A percentile compares a stretch with the other conserved stretches of the same genome.
Conservation (phyloP, 2,329 filamentous ascomycete genomes). For the Ophiostoma himal-ulmi region DNA sequence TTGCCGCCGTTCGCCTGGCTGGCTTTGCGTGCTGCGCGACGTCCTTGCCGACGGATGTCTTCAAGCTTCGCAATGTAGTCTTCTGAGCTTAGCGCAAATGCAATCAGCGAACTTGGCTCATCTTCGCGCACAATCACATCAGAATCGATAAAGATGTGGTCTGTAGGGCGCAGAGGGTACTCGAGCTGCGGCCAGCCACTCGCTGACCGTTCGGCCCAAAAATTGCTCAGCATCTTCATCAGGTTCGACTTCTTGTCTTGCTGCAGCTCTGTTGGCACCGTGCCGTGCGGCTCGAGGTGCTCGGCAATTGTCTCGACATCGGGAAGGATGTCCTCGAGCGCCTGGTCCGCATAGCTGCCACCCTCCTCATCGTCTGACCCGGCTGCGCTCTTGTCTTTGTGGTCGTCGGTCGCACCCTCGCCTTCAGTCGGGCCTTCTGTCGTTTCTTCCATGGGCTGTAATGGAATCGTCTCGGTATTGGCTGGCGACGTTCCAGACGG, state of each 20-base stretch:
- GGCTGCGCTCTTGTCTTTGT: slow-evolving; percentile 42
- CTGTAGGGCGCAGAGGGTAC: slow-evolving; percentile 79
- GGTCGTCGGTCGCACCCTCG: slow-evolving; percentile 38
- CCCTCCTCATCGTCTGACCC: slow-evolving; percentile 62
- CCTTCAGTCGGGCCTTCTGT: slow-evolving; percentile 31
- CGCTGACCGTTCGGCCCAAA: slow-evolving; percentile 96
- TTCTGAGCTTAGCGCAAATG: slow-evolving; percentile 79
- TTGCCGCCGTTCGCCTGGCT: slow-evolving; percentile 26
- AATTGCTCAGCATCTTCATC: slow-evolving; percentile 93
- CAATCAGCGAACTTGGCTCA: slow-evolving; percentile 92
- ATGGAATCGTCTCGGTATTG: background rate
- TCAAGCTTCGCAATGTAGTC: slow-evolving; percentile 80
- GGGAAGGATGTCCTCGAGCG: slow-evolving; percentile 62
- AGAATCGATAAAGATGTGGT: slow-evolving; percentile 95
- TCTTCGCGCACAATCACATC: slow-evolving; percentile 97
- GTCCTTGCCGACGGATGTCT: slow-evolving; percentile 51
- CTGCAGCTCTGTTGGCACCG: slow-evolving; percentile 67
- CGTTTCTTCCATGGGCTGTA: slow-evolving; percentile 8
- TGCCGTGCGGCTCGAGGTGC: slow-evolving; percentile 54
- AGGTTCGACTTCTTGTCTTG: slow-evolving; percentile 90
- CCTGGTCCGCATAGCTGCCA: slow-evolving; percentile 67
- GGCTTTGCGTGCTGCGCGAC: slow-evolving; percentile 25
- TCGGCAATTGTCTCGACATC: slow-evolving; percentile 58
- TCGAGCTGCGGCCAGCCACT: slow-evolving; percentile 91
- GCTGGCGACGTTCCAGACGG: background rate